Conservation (phyloP, 108 stramenopile species). For the Conticribra guillardii region DNA sequence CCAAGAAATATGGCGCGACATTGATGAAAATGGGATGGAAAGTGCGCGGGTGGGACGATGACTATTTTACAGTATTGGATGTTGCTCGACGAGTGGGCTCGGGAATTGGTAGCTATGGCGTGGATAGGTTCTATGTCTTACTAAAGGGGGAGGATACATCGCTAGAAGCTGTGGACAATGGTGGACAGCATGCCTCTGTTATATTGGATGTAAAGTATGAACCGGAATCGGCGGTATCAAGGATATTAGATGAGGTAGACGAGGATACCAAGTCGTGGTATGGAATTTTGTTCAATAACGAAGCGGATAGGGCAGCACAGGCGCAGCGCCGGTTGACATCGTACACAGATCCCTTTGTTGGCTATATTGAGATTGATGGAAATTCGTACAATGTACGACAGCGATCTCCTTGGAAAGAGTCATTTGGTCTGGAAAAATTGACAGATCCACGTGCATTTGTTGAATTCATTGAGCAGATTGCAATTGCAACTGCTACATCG, state of each 20-base stretch:
- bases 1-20: constrained; percentile 57
- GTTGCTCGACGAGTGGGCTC: constrained; percentile 59
- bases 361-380: constrained; percentile 51
- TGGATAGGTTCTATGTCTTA: constrained; percentile 70
- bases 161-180: constrained; percentile 29
- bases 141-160: constrained; percentile 54
- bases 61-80: constrained; percentile 57
- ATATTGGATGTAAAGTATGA: constrained; percentile 73
- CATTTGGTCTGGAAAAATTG: constrained; percentile 42
- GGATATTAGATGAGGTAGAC: constrained; percentile 28
- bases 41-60: constrained; percentile 55
- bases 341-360: constrained; percentile 65
- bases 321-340: constrained; percentile 67
- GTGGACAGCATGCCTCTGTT: constrained; percentile 18
- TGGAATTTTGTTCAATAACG: constrained; percentile 52
- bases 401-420: constrained; percentile 64
- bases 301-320: constrained; percentile 54
- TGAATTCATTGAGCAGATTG: constrained; percentile 63
- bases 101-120: constrained; percentile 64
- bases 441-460: constrained; percentile 33
- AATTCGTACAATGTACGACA: constrained; percentile 57
- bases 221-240: constrained; percentile 48
- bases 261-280: constrained; percentile 58
- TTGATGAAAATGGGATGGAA: constrained; percentile 75
- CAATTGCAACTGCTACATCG: constrained; percentile 59